phyloP scores from a whole-genome alignment of 1,284 basidiomycete genomes.

The Blastosporella zonata region DNA sequence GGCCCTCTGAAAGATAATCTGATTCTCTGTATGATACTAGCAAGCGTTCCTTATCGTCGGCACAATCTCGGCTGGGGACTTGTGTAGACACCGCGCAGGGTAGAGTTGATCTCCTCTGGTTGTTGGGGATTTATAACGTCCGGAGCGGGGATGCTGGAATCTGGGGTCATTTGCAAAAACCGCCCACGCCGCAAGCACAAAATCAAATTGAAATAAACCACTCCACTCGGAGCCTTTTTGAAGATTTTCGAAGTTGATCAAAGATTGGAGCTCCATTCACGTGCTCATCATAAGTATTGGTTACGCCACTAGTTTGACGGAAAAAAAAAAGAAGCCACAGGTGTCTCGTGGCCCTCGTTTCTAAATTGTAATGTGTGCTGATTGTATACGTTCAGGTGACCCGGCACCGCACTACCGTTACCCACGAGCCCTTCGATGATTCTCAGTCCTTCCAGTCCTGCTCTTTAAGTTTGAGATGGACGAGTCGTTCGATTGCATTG shows the following conservation, averaged over 20 bases:
- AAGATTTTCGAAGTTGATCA: too few species aligned
- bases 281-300: not conserved
- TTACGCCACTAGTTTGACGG: slow-evolving; percentile 11
- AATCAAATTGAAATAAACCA: not conserved
- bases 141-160: not conserved
- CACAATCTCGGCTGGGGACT: not conserved
- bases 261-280: too few species aligned
- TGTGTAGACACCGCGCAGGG: not conserved
- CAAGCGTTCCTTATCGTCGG: not conserved
- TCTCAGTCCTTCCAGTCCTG: not conserved
- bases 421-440: not conserved
- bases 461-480: slow-evolving; percentile 16
- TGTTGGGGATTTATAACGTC: not conserved
- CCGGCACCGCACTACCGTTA: not conserved
- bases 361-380: too few species aligned
- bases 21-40: too few species aligned
- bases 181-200: too few species aligned
- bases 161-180: not conserved
- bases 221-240: slow-evolving; percentile 2
- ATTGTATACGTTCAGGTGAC: slow-evolving; percentile 12
- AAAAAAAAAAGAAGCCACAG: not conserved
- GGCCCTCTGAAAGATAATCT: too few species aligned
- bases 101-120: not conserved
- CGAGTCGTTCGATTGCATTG: slow-evolving; percentile 48
- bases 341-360: slow-evolving; percentile 1